These are phyloP conservation scores for Phytophthora citrophthora DNA, from an alignment of 352 stramenopile species.

Conservation along the genomic window DNA sequence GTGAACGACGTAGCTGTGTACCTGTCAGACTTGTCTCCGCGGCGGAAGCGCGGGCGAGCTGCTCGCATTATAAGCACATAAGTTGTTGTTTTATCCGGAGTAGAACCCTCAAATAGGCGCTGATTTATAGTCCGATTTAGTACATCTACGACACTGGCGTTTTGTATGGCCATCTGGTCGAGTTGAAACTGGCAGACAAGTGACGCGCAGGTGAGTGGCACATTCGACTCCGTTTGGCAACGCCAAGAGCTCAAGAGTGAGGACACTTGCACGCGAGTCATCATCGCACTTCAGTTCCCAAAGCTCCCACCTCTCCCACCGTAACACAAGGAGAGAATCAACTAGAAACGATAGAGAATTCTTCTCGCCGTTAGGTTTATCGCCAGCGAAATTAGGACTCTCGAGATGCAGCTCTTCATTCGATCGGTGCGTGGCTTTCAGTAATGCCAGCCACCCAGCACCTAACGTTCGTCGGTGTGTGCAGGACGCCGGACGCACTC, in stretches of 20 bases:
- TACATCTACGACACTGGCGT: too few species aligned
- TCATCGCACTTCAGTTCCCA: neutral
- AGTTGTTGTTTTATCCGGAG: too few species aligned
- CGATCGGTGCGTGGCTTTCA: conserved; percentile 44
- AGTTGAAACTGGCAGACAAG: conserved; percentile 20
- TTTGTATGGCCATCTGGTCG: conserved; percentile 4
- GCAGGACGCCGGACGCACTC: conserved; percentile 48
- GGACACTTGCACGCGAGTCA: conserved; percentile 13
- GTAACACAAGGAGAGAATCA: neutral
- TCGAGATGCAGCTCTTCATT: conserved; percentile 74
- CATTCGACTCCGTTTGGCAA: neutral
- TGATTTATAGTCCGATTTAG: too few species aligned
- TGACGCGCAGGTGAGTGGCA: conserved; percentile 4
- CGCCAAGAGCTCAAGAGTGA: neutral
- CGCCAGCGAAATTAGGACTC: neutral
- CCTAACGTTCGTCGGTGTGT: neutral
- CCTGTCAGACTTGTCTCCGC: too few species aligned
- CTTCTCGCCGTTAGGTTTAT: conserved; percentile 12
- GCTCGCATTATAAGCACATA: too few species aligned
- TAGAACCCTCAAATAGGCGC: too few species aligned
- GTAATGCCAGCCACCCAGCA: neutral
- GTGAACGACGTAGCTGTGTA: too few species aligned
- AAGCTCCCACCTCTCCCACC: neutral
- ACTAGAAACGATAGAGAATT: neutral
- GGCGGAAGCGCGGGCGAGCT: too few species aligned